phyloP scores from a whole-genome alignment of 176 grass and related monocot genomes.

The Tillandsia leiboldiana region DNA sequence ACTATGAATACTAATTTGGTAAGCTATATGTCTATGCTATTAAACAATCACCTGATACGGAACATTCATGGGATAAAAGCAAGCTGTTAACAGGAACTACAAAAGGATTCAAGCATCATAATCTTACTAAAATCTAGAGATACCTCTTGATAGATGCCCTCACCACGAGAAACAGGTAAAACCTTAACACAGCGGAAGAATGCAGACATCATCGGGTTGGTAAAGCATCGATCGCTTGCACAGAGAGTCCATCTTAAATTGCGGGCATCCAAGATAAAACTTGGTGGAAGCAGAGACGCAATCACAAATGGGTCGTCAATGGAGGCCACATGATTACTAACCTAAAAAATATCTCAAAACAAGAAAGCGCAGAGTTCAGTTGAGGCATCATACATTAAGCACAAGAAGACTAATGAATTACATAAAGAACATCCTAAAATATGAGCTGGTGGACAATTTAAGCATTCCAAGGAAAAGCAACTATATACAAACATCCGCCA shows the following conservation, averaged over 20 bases:
- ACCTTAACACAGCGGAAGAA: constrained; percentile 91
- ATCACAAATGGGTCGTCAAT: constrained; percentile 91
- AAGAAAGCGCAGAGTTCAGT: constrained; percentile 4
- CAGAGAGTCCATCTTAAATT: constrained; percentile 96
- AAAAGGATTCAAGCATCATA: neutral
- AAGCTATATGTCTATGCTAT: no score
- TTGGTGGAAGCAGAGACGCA: constrained; percentile 73
- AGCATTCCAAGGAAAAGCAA: neutral
- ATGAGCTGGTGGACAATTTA: neutral
- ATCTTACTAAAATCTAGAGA: neutral
- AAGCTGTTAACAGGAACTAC: neutral
- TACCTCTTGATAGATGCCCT: constrained; percentile 96
- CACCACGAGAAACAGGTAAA: constrained; percentile 79
- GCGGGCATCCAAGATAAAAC: constrained; percentile 55
- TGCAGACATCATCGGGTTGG: constrained; percentile 63
- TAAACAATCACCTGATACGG: no score
- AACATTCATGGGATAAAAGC: neutral
- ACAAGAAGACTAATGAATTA: neutral
- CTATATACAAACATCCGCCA: neutral
- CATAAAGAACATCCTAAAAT: neutral
- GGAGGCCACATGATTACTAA: constrained; percentile 93
- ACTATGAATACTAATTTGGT: no score
- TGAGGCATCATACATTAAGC: neutral
- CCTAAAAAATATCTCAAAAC: constrained; percentile 39
- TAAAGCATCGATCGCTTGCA: constrained; percentile 88